phyloP scores from a whole-genome alignment of 495 filamentous ascomycete genomes.

The Pyrenula aspistea region DNA sequence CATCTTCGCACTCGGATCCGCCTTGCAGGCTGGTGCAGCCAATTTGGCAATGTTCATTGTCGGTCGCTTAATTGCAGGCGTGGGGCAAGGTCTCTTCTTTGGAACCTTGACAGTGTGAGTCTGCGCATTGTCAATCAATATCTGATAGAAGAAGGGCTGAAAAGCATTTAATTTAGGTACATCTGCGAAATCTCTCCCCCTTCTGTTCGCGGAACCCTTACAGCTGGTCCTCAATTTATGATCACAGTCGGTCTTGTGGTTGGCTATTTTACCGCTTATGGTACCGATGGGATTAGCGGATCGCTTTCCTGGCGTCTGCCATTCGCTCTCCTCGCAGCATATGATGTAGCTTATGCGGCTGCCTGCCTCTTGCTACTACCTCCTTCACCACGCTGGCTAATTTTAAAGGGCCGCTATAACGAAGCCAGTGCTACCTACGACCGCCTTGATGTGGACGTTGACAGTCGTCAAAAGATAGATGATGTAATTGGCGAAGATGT shows the following conservation, averaged over 20 bases:
- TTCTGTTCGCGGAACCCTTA: constrained; percentile 35
- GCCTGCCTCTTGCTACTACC: constrained; percentile 26
- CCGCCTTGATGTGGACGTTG: constrained; percentile 31
- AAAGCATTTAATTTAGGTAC: constrained; percentile 9
- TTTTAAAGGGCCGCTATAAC: constrained; percentile 20
- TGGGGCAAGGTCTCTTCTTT: constrained; percentile 49
- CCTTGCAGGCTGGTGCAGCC: constrained; percentile 33
- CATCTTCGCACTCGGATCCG: constrained; percentile 43
- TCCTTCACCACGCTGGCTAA: constrained; percentile 37
- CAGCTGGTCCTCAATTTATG: constrained; percentile 42
- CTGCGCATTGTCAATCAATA: neutral
- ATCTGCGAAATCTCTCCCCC: constrained; percentile 52
- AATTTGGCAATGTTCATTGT: constrained; percentile 40
- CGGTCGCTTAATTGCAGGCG: constrained; percentile 41
- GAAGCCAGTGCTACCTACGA: constrained; percentile 28
- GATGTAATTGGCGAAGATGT: constrained; percentile 13
- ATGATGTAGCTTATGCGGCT: constrained; percentile 26
- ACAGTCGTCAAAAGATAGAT: constrained; percentile 38
- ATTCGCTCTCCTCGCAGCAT: constrained; percentile 29
- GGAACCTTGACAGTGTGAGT: constrained; percentile 38
- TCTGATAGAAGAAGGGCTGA: too few relatives aligned
- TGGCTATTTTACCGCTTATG: constrained; percentile 56
- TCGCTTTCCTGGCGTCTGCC: constrained; percentile 48
- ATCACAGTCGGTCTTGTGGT: constrained; percentile 36
- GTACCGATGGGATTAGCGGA: constrained; percentile 31